A percentile compares a stretch with the other conserved stretches of the same genome.
phyloP scores from a whole-genome alignment of 768 basidiomycete genomes.

The Kwoniella dejecticola region DNA sequence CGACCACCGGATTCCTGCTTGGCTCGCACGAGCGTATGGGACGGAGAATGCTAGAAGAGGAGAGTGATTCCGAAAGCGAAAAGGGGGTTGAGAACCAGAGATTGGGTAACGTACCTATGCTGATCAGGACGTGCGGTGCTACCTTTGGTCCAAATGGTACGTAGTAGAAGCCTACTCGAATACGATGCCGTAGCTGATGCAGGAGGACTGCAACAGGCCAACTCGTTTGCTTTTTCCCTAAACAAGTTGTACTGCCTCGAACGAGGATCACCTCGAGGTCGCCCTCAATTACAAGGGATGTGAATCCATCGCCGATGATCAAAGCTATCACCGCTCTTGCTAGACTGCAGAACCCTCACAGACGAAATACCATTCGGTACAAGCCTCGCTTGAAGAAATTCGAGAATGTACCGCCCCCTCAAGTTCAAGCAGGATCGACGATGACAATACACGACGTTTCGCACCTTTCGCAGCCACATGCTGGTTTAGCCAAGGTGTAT shows the following conservation, averaged over 20 bases:
- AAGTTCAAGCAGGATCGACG: constrained; percentile 45
- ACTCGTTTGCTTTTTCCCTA: constrained; percentile 77
- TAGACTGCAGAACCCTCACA: constrained; percentile 35
- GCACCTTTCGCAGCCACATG: constrained; percentile 20
- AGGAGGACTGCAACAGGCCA: constrained; percentile 63
- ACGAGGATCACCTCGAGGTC: constrained; percentile 40
- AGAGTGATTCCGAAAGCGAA: constrained; percentile 54
- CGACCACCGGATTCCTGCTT: constrained; percentile 77
- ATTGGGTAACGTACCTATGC: constrained; percentile 66
- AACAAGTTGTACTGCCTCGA: constrained; percentile 42
- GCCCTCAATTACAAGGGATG: constrained; percentile 34
- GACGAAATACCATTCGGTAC: constrained; percentile 18
- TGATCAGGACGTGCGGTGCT: constrained; percentile 76
- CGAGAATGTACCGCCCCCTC: constrained; percentile 21
- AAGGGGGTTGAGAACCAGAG: constrained; percentile 35
- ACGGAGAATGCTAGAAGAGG: constrained; percentile 52
- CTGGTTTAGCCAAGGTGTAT: constrained; percentile 35
- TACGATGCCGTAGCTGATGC: not conserved
- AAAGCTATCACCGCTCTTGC: constrained; percentile 51
- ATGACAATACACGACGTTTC: constrained; percentile 39
- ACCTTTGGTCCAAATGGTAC: constrained; percentile 85
- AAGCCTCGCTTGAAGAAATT: constrained; percentile 20
- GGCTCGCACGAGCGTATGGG: constrained; percentile 59
- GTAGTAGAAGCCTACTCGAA: constrained; percentile 32
- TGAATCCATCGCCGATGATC: constrained; percentile 30